These are phyloP conservation scores for Pilatotrama ljubarskyi DNA, from an alignment of 768 basidiomycete genomes.

Conservation along the genomic window DNA sequence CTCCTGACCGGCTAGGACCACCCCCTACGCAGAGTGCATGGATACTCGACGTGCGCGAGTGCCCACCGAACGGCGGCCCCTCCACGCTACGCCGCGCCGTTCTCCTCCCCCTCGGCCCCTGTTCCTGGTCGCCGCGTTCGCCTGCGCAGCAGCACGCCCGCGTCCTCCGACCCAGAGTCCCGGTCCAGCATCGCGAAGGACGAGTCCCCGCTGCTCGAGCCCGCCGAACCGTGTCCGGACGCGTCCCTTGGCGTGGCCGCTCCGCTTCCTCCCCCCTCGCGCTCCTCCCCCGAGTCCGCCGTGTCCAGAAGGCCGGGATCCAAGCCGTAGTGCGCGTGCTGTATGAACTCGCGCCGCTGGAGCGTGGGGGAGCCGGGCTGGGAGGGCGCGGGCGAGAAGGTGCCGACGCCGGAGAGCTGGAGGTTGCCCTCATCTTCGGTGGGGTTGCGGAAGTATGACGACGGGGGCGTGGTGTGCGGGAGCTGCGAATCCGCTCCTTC, in stretches of 20 bases:
- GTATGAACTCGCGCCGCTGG: conserved; percentile 23
- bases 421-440: conserved; percentile 39
- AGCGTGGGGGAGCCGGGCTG: conserved; percentile 64
- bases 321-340: conserved; percentile 12
- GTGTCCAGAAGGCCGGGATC: conserved; percentile 6
- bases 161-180: conserved; percentile 29
- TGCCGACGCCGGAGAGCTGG: conserved; percentile 66
- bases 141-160: conserved; percentile 23
- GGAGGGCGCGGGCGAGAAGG: conserved; percentile 72
- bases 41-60: not conserved
- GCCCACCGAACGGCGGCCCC: not conserved
- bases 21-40: not conserved
- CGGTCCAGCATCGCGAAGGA: conserved; percentile 28
- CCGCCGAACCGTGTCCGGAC: conserved; percentile 13
- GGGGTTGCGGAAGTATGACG: conserved; percentile 22
- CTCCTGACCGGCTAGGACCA: conserved; percentile 8
- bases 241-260: conserved; percentile 12
- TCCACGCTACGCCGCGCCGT: conserved; percentile 9
- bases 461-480: conserved; percentile 12
- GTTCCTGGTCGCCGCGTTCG: conserved; percentile 21
- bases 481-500: not conserved
- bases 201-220: conserved; percentile 28
- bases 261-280: conserved; percentile 4
- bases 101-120: conserved; percentile 9
- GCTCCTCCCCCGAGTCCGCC: conserved; percentile 3